Conservation (phyloP, 2,329 filamentous ascomycete species). For the Graphium sp. region DNA sequence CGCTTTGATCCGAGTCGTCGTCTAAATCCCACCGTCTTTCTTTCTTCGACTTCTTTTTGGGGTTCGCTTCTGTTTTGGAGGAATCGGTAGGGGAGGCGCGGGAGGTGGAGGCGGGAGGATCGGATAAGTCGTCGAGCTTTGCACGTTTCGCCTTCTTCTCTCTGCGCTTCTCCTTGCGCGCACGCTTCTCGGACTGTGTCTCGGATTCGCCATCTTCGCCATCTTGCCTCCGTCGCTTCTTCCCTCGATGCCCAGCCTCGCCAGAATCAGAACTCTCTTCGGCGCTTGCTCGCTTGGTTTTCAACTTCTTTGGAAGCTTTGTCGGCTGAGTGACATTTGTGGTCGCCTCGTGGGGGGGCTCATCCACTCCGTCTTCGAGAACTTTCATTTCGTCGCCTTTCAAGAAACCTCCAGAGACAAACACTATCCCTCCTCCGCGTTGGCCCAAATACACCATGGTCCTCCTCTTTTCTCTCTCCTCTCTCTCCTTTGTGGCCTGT, state of each 20-base stretch:
- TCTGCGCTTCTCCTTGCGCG: conserved; percentile 1
- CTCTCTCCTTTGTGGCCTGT: conserved; percentile 53
- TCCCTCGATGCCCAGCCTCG: conserved; percentile 2
- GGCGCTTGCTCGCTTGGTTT: conserved; percentile 11
- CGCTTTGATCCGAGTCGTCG: not conserved
- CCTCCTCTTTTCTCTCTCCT: conserved; percentile 52
- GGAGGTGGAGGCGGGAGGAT: not conserved
- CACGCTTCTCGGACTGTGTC: conserved; percentile 1
- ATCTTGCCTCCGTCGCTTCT: conserved; percentile 5
- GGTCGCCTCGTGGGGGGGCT: conserved; percentile 3
- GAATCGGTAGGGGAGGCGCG: not conserved
- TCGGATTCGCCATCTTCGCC: too few species aligned
- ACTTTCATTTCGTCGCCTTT: conserved; percentile 11
- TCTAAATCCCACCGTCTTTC: not conserved
- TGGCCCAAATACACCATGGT: conserved; percentile 56
- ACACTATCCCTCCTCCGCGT: conserved; percentile 67
- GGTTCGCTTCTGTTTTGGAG: conserved; percentile 1
- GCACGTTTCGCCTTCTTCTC: conserved; percentile 2
- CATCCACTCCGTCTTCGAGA: conserved; percentile 9
- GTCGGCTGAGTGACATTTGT: conserved; percentile 8
- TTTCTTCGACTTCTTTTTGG: conserved; percentile 3
- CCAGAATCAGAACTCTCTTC: too few species aligned
- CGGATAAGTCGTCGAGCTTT: not conserved
- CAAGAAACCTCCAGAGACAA: conserved; percentile 68
- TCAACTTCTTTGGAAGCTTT: too few species aligned